Evolutionary conservation across 345 rosid genomes (phyloP).

Genomic region (Conringia planisiliqua): DNA sequence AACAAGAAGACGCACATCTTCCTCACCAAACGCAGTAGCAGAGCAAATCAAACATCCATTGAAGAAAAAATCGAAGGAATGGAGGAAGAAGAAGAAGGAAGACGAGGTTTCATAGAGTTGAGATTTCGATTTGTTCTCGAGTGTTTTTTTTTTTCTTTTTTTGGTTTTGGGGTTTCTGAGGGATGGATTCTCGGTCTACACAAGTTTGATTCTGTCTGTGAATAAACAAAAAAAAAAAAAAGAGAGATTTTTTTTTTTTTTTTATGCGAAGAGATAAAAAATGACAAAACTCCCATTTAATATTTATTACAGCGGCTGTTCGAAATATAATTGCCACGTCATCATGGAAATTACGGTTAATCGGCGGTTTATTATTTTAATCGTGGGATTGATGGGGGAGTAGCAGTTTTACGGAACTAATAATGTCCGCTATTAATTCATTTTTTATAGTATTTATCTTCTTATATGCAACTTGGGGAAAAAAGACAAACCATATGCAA

Average conservation of each 20-base stretch:
- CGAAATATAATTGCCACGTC: constrained; percentile 28
- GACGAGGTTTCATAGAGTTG: constrained; percentile 33
- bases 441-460: not conserved
- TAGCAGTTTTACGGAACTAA: not conserved
- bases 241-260: not conserved
- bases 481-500: not conserved
- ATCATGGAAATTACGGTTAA: not conserved
- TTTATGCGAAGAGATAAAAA: not conserved
- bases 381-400: constrained; percentile 22
- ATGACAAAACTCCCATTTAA: constrained; percentile 16
- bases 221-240: not conserved
- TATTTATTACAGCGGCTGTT: constrained; percentile 26
- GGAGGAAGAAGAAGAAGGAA: constrained; percentile 10
- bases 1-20: not conserved
- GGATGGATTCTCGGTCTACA: not conserved
- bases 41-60: constrained; percentile 46
- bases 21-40: constrained; percentile 17
- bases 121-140: constrained; percentile 21
- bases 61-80: not conserved
- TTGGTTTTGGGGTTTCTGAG: constrained; percentile 12
- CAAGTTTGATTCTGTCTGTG: constrained; percentile 23
- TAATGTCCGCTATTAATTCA: not conserved
- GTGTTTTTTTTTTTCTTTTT: not conserved
- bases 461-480: not conserved
- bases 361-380: constrained; percentile 16